Evolutionary conservation across 2,329 filamentous ascomycete genomes (phyloP), one percentile per base, ranked within the genome.

Genomic region (Arachnopeziza araneosa): DNA sequence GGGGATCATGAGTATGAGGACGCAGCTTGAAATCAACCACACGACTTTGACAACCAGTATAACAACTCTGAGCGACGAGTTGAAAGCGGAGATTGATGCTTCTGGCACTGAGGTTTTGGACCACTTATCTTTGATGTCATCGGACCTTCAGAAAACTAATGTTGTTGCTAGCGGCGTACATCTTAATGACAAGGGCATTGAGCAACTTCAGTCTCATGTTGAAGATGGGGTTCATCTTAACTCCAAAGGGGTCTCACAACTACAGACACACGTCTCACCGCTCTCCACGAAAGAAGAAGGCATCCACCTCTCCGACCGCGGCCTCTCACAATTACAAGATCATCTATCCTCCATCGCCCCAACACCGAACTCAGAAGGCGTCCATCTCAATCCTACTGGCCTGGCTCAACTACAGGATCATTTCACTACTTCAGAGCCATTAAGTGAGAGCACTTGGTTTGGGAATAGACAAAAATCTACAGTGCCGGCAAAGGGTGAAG

Each of bases 11-110:
- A 60, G 59, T 6, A 61, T 68, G 10, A 53, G 50, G 19, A 55
- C 60, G 14, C 67, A 70, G 53, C 60, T 70, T 5, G 68, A 68
- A 8, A 66, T 67, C 36, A 68, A 68, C 48, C 63, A 68, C 26
- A 68, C 64, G 2, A 68, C 67, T 1, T 55, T 66, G n/a, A 70
- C 63, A 5, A 67, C 66, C 2, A 65, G 59, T 24, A 61, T 70
- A n/a, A 61, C 58, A 2, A 63, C 66, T n/a, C 52, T 70, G 3
- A 63, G 60, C 23, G 67, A 67, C 48, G 65, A 67, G 30, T 30
- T 69, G 10, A 69, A 67, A 36, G 58, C 67, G 2, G 67, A 69
- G 50, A 67, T 69, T 14, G 67, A 67, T 59, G 63, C 67, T 23
- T 65, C 59, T 6, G 66, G 66, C 4, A 68, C 66, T 2, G 55